Base-by-base conservation (phyloP, 371 early-diverging fungal species). In the Parasitella parasitica region DNA sequence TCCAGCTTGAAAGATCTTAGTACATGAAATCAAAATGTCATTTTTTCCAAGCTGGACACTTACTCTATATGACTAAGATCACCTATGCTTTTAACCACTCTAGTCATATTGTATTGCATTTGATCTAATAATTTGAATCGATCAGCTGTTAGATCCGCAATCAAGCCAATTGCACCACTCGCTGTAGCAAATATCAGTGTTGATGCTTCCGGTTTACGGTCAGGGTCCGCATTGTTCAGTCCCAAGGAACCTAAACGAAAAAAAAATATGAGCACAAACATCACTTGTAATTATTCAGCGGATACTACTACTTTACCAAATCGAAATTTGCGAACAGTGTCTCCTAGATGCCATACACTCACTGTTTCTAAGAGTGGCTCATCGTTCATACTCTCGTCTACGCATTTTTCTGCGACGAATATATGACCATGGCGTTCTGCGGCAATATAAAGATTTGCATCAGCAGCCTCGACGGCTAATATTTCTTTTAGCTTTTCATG, bases 281-380 rank as follows among this genome's bases (percentile, higher is more conserved):
- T n/a, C n/a, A n/a, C n/a, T n/a, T n/a, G n/a, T n/a, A n/a, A n/a
- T n/a, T n/a, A n/a, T n/a, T n/a, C n/a, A n/a, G n/a, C n/a, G n/a
- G n/a, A n/a, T n/a, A n/a, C n/a, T n/a, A n/a, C n/a, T n/a, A 3
- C 1, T 59, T 64, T 76, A 86, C 93, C 97, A 58, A 79, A 80
- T 41, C 89, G 75, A 63, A 96, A 85, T 4, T 87, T 82, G 59
- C 92, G 93, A 51, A 97, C 83, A 28, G 77, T 71, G 55, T 95
- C 95, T n/a, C 96, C 96, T 24, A 94, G 54, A 67, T 94, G 94
- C 83, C 86, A 93, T 55, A 85, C 75, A 35, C 90, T 94, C 50
- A 81, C 77, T 15, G 86, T 79, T 39, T 84, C 82, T 59, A 95
- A 72, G 26, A 86, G 65, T 30, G 71, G 75, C 46, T 86, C 80